Base-by-base conservation (phyloP, 257 asterid genomes). In the Lavandula angustifolia region DNA sequence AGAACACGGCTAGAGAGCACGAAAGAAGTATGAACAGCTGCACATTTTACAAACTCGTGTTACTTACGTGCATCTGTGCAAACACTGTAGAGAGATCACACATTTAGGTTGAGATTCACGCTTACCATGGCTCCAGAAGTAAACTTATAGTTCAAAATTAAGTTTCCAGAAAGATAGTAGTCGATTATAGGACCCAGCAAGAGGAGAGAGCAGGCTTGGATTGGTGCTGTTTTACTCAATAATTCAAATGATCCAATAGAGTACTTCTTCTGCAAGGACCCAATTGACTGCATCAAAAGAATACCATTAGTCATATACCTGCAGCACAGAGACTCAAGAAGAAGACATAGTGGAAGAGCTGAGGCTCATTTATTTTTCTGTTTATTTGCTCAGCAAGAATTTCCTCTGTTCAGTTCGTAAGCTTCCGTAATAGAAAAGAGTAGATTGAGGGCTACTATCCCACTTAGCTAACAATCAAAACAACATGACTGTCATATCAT, bases 221-320 rank as follows among this genome's bases (percentile, higher is more conserved):
- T 88, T 6, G 98, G 98, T 11, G 98, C 96, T 32, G 98, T 91
- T 80, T 83, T 91, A 75, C 96, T 91, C 81, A 91, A 67, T 64
- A 91, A 66, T 64, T 91, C 98, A 52, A 91, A 91, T 12, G 98
- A 91, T 69, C 98, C 98, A 52, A 91, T 73, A 11, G 91, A 81
- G 80, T 91, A 91, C 82, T 91, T 91, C 76, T 88, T 91, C 82
- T 91, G 98, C 82, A 91, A 78, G 44, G 98, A 86, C 49, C 98
- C 98, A 70, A 91, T 91, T 11, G 98, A 91, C 98, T 91, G 95
- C 85, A 84, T 46, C 49, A 34, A 70, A 68, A 31, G 7, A 63
- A 56, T 34, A 69, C 29, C 51, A 70, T 13, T 37, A 70, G 42
- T 73, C 68, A 73, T 76, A 40, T 53, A 33, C 14, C 56, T 34